phyloP scores from a whole-genome alignment of 1,284 basidiomycete species.

The Ustilago loliicola region DNA sequence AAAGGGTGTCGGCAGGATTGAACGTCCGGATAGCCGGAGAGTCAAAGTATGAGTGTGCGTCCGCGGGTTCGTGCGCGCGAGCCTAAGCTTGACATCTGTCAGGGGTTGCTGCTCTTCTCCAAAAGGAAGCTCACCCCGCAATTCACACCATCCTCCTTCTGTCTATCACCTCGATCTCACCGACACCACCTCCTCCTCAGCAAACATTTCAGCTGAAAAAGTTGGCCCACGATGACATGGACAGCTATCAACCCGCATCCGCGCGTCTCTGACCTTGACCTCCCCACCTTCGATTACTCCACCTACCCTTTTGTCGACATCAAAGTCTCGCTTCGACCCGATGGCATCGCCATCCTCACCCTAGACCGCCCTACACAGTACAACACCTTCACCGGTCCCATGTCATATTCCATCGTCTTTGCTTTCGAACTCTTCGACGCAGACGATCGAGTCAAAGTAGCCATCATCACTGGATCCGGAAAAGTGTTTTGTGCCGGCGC shows the following conservation, averaged over 20 bases:
- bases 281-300: conserved; percentile 37
- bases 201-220: no score
- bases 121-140: background rate
- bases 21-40: background rate
- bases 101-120: background rate
- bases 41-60: background rate
- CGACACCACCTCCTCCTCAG: no score
- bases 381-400: conserved; percentile 57
- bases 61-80: background rate
- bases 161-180: background rate
- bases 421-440: conserved; percentile 62
- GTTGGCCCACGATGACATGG: conserved; percentile 16
- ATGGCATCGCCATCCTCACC: conserved; percentile 43
- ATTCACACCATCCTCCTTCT: background rate
- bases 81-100: background rate
- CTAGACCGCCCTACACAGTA: conserved; percentile 34
- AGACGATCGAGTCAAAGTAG: conserved; percentile 56
- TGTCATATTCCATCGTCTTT: conserved; percentile 54
- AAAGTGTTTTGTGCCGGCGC: conserved; percentile 62
- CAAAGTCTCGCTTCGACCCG: conserved; percentile 23
- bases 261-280: conserved; percentile 39
- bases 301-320: conserved; percentile 43
- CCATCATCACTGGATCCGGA: conserved; percentile 54
- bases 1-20: background rate
- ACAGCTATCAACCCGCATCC: conserved; percentile 51